Evolutionary conservation across 371 early-diverging fungal species (phyloP).

Genomic region (Choanephora cucurbitarum): DNA sequence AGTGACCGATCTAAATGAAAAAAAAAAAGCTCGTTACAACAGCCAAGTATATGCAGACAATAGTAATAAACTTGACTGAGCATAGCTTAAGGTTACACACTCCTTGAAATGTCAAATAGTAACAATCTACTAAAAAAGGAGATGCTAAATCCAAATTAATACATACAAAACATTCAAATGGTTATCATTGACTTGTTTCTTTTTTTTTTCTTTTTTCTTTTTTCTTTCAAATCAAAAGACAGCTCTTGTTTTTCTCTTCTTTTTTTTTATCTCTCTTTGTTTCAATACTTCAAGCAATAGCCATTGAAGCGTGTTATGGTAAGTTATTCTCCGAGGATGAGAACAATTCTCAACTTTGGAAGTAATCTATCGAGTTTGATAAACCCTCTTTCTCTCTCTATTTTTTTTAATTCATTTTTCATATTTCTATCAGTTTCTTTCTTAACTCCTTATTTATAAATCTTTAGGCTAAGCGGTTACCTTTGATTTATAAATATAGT

Average conservation of each 20-base stretch:
- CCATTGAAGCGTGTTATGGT: constrained; percentile 9
- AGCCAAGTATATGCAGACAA: too few relatives aligned
- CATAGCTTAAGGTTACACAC: too few relatives aligned
- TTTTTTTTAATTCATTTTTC: not conserved
- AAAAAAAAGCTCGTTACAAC: too few relatives aligned
- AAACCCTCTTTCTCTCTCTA: not conserved
- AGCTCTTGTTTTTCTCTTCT: constrained; percentile 6
- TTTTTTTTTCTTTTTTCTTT: constrained; percentile 5
- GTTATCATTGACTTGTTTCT: not conserved
- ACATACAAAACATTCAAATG: constrained; percentile 18
- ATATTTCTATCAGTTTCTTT: constrained; percentile 1
- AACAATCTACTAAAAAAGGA: constrained; percentile 20
- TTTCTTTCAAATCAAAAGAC: too few relatives aligned
- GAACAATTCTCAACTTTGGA: too few relatives aligned
- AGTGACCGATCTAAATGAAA: too few relatives aligned
- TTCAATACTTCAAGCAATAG: not conserved
- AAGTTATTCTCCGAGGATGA: constrained; percentile 14
- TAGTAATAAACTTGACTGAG: too few relatives aligned
- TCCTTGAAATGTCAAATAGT: constrained; percentile 1
- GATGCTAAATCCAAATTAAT: constrained; percentile 11
- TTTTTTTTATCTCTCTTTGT: too few relatives aligned
- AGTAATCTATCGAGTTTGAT: not conserved
- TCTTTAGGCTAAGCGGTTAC: not conserved
- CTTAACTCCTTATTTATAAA: not conserved
- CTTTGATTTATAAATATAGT: constrained; percentile 11